Base-by-base conservation (phyloP, 495 filamentous ascomycete genomes). In the Daldinia loculata region DNA sequence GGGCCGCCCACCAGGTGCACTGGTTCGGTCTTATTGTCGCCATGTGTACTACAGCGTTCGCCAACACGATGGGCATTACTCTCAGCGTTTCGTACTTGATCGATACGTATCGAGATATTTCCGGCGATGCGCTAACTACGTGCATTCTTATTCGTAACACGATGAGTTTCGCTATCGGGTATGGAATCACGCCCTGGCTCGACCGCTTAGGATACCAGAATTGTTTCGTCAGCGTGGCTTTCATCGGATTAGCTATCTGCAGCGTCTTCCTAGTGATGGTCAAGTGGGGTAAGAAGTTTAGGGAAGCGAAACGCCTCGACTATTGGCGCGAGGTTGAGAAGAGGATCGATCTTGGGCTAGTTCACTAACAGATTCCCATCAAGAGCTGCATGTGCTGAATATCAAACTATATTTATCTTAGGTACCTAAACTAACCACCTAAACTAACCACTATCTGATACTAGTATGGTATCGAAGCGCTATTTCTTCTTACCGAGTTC, bases 71-170 rank as follows among this genome's bases (percentile, higher is more conserved):
- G 63, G 88, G 87, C 2, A 68, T 90, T 26, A 87, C 87, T 4
- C 77, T 90, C 15, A 87, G 84, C 48, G 84, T 91, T 27, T 85
- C 85, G 34, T 91, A 92, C 66, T 78, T 86, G 34, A 85, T 91
- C 48, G 89, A 91, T 73, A 85, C 84, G 56, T 92, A 90, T 73
- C 83, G 84, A 14, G 88, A 90, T 53, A 70, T 91, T 27, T 86
- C 85, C 34, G 87, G 88, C 6, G 87, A 90, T 58, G 87, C 87
- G 0, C 84, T 91, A 69, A 84, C 87, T 8, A 88, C 84, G 39
- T 84, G 90, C 9, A 92, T 92, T 60, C 67, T 91, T 4, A 83
- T 91, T 26, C 85, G 89, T 5, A 91, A 91, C 71, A 90, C 87
- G 19, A 91, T 91, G 89, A 80, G 78, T 52, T 82, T 80, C 71